Conservation (phyloP, 768 basidiomycete species). For the Russula emetica region DNA sequence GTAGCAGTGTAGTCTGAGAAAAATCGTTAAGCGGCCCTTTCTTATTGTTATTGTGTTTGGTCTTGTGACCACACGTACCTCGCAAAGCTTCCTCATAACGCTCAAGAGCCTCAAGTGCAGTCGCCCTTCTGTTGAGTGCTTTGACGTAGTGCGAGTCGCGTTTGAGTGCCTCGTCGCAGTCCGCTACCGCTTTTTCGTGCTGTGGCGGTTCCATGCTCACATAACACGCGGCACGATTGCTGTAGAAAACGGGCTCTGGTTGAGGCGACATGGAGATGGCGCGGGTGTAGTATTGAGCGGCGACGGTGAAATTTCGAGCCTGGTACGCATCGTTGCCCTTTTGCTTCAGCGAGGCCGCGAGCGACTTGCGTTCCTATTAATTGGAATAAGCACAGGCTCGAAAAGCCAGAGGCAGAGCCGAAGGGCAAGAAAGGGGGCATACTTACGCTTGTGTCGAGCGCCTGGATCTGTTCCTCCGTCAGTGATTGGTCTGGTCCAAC, state of each 20-base stretch:
- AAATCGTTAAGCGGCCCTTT: neutral
- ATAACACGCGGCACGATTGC: conserved; percentile 97
- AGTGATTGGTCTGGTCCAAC: conserved; percentile 41
- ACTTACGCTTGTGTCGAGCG: conserved; percentile 55
- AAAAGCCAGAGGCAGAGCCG: neutral
- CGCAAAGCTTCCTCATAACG: conserved; percentile 72
- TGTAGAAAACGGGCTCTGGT: conserved; percentile 90
- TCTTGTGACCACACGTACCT: conserved; percentile 44
- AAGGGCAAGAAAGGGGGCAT: neutral
- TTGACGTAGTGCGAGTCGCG: conserved; percentile 85
- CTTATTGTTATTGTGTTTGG: neutral
- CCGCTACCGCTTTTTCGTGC: conserved; percentile 73
- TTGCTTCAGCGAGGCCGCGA: conserved; percentile 62
- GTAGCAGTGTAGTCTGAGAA: conserved; percentile 88
- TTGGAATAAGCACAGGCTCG: neutral
- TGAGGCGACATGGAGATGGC: conserved; percentile 72
- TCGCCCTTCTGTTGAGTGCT: conserved; percentile 84
- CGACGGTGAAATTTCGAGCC: conserved; percentile 52
- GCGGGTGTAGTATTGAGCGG: conserved; percentile 64
- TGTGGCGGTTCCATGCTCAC: conserved; percentile 86
- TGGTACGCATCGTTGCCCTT: conserved; percentile 72
- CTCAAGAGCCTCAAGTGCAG: conserved; percentile 74
- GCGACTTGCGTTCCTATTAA: conserved; percentile 56
- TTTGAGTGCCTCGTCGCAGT: conserved; percentile 85
- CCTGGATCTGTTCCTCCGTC: conserved; percentile 52